Evolutionary conservation across 768 basidiomycete genomes (phyloP).

Genomic region (Steccherinum ochraceum): DNA sequence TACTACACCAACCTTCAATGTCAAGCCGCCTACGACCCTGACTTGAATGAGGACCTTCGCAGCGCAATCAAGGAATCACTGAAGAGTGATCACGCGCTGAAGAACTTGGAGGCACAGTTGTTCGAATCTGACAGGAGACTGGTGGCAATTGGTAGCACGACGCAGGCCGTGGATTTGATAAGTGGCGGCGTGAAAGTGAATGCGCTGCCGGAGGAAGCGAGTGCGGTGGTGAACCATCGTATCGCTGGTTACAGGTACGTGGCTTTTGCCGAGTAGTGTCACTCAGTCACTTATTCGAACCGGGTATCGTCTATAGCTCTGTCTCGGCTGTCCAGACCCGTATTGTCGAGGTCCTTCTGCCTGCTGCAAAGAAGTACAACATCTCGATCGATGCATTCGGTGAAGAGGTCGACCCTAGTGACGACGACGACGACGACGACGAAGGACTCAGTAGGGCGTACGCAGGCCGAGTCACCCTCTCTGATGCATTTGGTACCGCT

Average conservation of each 20-base stretch:
- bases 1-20: slow-evolving; percentile 56
- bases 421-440: slow-evolving; percentile 31
- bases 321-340: slow-evolving; percentile 6
- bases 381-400: slow-evolving; percentile 56
- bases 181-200: slow-evolving; percentile 37
- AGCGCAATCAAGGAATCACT: slow-evolving; percentile 40
- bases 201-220: slow-evolving; percentile 74
- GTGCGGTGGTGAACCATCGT: slow-evolving; percentile 68
- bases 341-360: slow-evolving; percentile 26
- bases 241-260: slow-evolving; percentile 34
- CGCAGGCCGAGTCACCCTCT: slow-evolving; percentile 43
- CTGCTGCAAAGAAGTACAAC: slow-evolving; percentile 46
- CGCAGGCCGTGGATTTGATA: slow-evolving; percentile 71
- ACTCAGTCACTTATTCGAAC: too few species aligned
- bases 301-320: slow-evolving; percentile 3
- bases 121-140: slow-evolving; percentile 23
- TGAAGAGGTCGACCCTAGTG: slow-evolving; percentile 25
- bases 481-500: slow-evolving; percentile 38
- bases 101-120: slow-evolving; percentile 39
- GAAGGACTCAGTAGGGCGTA: slow-evolving; percentile 22
- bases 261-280: too few species aligned
- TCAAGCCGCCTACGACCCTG: slow-evolving; percentile 50
- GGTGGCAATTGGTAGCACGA: slow-evolving; percentile 52
- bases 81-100: slow-evolving; percentile 43
- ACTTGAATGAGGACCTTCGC: slow-evolving; percentile 40